Evolutionary conservation across 106 monocot genomes (phyloP), one percentile per base, ranked within the genome.

Genomic region (Gastrodia elata): DNA sequence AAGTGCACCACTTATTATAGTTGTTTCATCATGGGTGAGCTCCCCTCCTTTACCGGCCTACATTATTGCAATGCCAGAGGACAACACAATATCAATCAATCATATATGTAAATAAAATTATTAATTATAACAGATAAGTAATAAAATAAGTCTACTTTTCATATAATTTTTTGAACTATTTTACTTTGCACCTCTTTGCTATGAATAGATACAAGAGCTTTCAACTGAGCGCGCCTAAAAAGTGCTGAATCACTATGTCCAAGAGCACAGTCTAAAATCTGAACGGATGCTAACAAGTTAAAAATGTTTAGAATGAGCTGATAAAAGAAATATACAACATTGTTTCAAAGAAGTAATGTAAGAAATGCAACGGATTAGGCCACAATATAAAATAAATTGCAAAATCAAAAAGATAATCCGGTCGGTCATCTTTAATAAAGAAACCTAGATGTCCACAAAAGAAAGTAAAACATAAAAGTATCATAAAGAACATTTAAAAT

Each of bases 21-120:
- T 91, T 71, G 89, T 90, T 73, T 93, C 93, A 77, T 93, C 93
- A 85, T 93, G 89, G 39, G 87, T 93, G 20, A 93, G 89, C 46
- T 93, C 93, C 59, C 93, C 94, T 37, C 94, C 94, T 74, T 95
- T 95, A 36, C 95, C 95, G 81, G 89, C 95, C 95, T 95, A 75
- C 71, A 14, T 79, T 38, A 5, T 38, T 37, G 37, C 67, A 67
- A 14, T 37, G n/a, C 25, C 15, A 38, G 32, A 64, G 32, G 37
- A 38, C 10, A 38, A 67, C 16, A 36, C 8, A 67, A 67, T 36
- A 38, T 67, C 5, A 35, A 11, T 67, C 8, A 4, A n/a, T 35
- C 61, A 67, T 36, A 67, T 36, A 67, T 27, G 34, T 32, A 30
- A 18, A 61, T 33, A 61, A 14, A 61, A 61, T 61, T 13, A 61